phyloP scores from a whole-genome alignment of 2,329 filamentous ascomycete genomes.

The Dichotomopilus funicola region DNA sequence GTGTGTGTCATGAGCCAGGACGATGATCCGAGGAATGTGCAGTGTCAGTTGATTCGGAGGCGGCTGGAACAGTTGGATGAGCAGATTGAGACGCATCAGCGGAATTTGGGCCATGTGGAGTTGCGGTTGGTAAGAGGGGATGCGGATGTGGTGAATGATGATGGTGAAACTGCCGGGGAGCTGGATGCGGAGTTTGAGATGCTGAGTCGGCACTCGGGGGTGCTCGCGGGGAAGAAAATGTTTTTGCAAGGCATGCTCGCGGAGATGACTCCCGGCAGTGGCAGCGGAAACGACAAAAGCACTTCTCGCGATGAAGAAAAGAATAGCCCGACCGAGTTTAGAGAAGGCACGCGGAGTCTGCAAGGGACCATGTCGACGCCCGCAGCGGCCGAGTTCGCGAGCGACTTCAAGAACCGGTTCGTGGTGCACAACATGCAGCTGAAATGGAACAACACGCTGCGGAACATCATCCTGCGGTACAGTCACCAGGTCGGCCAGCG shows the following conservation, averaged over 20 bases:
- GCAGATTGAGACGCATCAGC: conserved; percentile 70
- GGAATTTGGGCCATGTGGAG: conserved; percentile 69
- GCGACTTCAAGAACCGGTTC: conserved; percentile 96
- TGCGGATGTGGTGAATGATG: conserved; percentile 42
- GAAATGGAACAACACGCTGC: conserved; percentile 95
- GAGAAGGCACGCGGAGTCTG: conserved; percentile 36
- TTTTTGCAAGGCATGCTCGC: conserved; percentile 54
- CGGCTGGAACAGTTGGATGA: conserved; percentile 71
- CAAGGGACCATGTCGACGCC: conserved; percentile 59
- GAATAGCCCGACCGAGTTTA: too few species aligned
- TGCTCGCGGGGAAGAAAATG: conserved; percentile 51
- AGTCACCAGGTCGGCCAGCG: conserved; percentile 96
- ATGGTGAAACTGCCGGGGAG: conserved; percentile 51
- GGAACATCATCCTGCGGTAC: conserved; percentile 94
- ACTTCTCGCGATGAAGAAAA: too few species aligned
- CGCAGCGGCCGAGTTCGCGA: conserved; percentile 73
- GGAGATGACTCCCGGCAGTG: conserved; percentile 35
- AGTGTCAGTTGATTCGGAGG: conserved; percentile 75
- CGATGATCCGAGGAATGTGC: conserved; percentile 82
- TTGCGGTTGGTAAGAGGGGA: conserved; percentile 53
- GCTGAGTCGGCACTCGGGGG: conserved; percentile 47
- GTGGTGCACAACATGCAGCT: conserved; percentile 96
- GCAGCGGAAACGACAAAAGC: too few species aligned
- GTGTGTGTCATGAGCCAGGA: conserved; percentile 90
- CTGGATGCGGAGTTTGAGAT: conserved; percentile 55